Evolutionary conservation across 2,329 filamentous ascomycete genomes (phyloP).

Genomic region (Beauveria caledonica): DNA sequence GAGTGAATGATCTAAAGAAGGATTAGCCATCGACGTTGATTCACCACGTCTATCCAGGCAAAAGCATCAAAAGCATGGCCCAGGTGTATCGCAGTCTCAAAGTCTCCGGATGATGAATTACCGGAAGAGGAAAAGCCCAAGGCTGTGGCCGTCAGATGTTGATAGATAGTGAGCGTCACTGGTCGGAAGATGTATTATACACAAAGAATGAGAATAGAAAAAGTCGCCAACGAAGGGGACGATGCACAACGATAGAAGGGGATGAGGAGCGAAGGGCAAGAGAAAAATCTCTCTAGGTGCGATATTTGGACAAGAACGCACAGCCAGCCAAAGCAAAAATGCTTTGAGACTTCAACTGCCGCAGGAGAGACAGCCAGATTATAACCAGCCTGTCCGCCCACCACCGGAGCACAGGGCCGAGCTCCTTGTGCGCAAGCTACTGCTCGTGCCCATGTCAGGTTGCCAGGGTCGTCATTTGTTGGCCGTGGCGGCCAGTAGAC

Average conservation of each 20-base stretch:
- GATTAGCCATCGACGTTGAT: neutral
- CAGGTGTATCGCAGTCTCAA: neutral
- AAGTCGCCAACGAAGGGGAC: slow-evolving; percentile 11
- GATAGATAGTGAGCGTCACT: neutral
- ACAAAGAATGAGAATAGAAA: slow-evolving; percentile 1
- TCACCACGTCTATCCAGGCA: neutral
- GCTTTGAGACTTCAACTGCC: neutral
- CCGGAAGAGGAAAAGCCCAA: slow-evolving; percentile 3
- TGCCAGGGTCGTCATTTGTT: neutral
- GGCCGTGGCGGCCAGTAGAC: neutral
- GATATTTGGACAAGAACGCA: neutral
- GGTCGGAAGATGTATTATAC: neutral
- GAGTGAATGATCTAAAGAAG: neutral
- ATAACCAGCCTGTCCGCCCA: neutral
- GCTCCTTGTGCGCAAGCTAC: neutral
- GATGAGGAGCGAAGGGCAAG: neutral
- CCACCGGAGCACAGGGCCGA: neutral
- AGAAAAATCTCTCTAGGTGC: neutral
- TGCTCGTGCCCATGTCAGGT: neutral
- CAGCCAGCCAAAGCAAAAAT: slow-evolving; percentile 8
- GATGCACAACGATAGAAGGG: neutral
- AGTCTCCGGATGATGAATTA: neutral
- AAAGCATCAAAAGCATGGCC: neutral
- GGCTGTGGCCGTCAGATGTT: neutral
- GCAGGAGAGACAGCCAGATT: slow-evolving; percentile 11